A percentile compares a stretch with the other conserved stretches of the same genome.
Evolutionary conservation across 768 basidiomycete genomes (phyloP).

Genomic region (Termitomyces sp.): DNA sequence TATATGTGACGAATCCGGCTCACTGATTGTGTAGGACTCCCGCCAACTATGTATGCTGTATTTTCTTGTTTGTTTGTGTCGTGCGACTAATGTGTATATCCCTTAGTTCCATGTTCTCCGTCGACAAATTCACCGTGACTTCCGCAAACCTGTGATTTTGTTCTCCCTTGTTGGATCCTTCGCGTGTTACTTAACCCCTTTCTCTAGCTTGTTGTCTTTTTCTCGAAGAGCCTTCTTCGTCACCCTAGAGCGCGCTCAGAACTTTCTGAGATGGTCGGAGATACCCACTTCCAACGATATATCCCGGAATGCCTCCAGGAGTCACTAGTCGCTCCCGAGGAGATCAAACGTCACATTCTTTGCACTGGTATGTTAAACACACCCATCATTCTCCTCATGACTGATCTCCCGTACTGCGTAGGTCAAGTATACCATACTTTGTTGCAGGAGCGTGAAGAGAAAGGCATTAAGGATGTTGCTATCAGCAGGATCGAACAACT

Average conservation of each 20-base stretch:
- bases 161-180: not conserved
- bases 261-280: constrained; percentile 83
- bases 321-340: constrained; percentile 68
- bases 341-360: constrained; percentile 88
- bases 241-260: constrained; percentile 89
- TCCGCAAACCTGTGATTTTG: constrained; percentile 85
- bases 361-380: constrained; percentile 54
- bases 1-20: constrained; percentile 4
- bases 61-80: not conserved
- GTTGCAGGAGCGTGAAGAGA: constrained; percentile 84
- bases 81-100: constrained; percentile 4
- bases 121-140: constrained; percentile 95
- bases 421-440: constrained; percentile 95
- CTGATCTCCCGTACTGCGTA: constrained; percentile 14
- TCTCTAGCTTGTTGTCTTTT: constrained; percentile 81
- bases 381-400: not conserved
- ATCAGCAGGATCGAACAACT: constrained; percentile 94
- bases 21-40: constrained; percentile 56
- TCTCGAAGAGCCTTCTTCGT: constrained; percentile 94
- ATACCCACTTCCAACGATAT: constrained; percentile 91
- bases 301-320: constrained; percentile 79
- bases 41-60: constrained; percentile 73
- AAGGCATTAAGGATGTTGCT: constrained; percentile 87
- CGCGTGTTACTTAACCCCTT: not conserved
- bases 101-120: constrained; percentile 90